Evolutionary conservation across 345 rosid species (phyloP), one percentile per base, ranked within the genome.

Genomic region (Ricinus communis): DNA sequence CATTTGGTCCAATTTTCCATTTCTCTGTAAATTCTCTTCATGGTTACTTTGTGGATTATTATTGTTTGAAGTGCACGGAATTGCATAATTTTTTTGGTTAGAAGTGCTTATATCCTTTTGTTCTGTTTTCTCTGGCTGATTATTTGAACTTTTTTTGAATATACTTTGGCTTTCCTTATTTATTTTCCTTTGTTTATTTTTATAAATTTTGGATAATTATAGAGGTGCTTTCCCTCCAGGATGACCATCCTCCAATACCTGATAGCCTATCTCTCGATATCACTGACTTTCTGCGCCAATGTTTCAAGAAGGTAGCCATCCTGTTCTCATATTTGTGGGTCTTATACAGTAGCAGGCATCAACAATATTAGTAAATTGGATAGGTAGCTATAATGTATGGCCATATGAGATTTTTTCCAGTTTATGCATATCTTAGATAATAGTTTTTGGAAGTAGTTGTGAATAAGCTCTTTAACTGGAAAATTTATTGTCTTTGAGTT

Each of bases 221-320:
- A 33, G 1, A 28, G 6, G 6, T 43, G n/a, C 69, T 41, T 60
- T 66, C 12, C 25, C 76, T 65, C 71, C 83, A 96, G 98, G 99
- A 96, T 72, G 97, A 89, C 70, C 86, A 75, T 80, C 99, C 99
- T 80, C 99, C 99, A 19, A 89, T 93, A 76, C 99, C 98, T 62
- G 98, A 93, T 81, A 86, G 97, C 75, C 74, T 96, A 71, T 93
- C 99, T 68, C 87, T 94, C 70, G 99, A 91, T 82, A 96, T 96
- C 69, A 93, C 99, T 43, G 99, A 93, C 84, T 96, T 96, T 76
- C 81, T 93, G 63, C 88, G 83, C 54, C 99, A 89, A 80, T 96
- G 99, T 81, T 96, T 95, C 80, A 93, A 96, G 88, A 96, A 96
- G 99, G 99, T 93, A 80, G 21, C 24, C 40, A 3, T 33, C 22